Percentiles rank a stretch among this genome's conserved stretches.
These are phyloP conservation scores for Gracilaria domingensis DNA, from an alignment of 23 red algal species.

Conservation along the genomic window DNA sequence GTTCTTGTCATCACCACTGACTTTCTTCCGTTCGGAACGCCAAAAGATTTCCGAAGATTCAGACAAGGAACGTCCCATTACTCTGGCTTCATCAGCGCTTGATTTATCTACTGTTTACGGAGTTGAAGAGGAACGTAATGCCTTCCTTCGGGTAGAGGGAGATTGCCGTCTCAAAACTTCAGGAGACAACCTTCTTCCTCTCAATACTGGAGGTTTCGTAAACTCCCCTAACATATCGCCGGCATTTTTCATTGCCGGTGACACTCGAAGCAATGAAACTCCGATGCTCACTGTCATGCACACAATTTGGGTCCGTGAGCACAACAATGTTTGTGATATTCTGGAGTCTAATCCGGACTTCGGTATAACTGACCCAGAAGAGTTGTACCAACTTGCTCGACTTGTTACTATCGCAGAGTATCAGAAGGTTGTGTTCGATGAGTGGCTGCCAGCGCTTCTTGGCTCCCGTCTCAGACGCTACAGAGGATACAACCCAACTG, in stretches of 20 bases:
- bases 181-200: slow-evolving; percentile 41
- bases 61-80: slow-evolving; percentile 9
- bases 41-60: not conserved
- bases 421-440: slow-evolving; percentile 66
- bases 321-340: slow-evolving; percentile 44
- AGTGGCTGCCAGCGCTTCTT: slow-evolving; percentile 46
- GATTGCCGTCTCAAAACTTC: slow-evolving; percentile 39
- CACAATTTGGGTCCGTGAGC: too few species aligned
- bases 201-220: slow-evolving; percentile 4
- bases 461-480: slow-evolving; percentile 31
- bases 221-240: not conserved
- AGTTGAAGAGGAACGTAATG: slow-evolving; percentile 10
- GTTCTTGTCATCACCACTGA: not conserved
- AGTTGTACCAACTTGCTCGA: slow-evolving; percentile 60
- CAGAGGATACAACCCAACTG: slow-evolving; percentile 27
- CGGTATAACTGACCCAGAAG: not conserved
- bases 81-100: slow-evolving; percentile 1
- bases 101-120: slow-evolving; percentile 66
- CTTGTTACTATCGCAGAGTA: slow-evolving; percentile 51
- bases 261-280: slow-evolving; percentile 66
- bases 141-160: not conserved
- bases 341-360: not conserved
- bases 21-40: slow-evolving; percentile 4
- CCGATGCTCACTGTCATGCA: slow-evolving; percentile 48
- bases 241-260: slow-evolving; percentile 71